Evolutionary conservation across 805 yeast species (phyloP).

Genomic region (Kodamaea laetipori): DNA sequence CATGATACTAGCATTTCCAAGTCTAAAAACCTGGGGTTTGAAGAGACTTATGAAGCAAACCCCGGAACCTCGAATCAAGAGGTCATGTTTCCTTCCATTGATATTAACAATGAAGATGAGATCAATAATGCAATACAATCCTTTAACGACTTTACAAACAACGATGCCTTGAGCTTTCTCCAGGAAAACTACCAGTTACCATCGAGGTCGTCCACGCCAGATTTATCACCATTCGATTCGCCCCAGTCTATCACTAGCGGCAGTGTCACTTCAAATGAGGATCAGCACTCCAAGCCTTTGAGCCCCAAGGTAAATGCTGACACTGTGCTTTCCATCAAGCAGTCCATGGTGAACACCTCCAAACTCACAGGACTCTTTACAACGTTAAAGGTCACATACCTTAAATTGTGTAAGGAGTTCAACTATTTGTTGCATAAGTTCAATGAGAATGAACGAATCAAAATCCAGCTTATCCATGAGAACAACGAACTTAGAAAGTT

Average conservation of each 20-base stretch:
- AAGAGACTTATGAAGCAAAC: too few species aligned
- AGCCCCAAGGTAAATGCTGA: conserved; percentile 7
- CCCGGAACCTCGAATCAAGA: too few species aligned
- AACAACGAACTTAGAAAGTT: conserved; percentile 35
- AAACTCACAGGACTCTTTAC: conserved; percentile 35
- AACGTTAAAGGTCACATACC: conserved; percentile 35
- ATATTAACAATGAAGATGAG: background rate
- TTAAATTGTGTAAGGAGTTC: conserved; percentile 42
- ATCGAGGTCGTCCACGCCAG: conserved; percentile 12
- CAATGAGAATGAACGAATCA: conserved; percentile 38
- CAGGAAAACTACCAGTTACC: conserved; percentile 1
- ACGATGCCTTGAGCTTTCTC: background rate
- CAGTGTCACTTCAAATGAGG: conserved; percentile 16
- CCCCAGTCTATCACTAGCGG: conserved; percentile 14
- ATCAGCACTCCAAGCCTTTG: background rate
- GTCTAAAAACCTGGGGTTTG: background rate
- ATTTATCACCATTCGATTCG: conserved; percentile 20
- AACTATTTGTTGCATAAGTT: conserved; percentile 37
- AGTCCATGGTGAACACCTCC: conserved; percentile 19
- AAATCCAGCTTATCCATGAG: conserved; percentile 38
- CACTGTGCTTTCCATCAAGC: conserved; percentile 19
- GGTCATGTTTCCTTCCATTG: background rate
- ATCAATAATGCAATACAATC: conserved; percentile 2
- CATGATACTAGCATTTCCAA: background rate
- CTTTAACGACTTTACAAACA: background rate